Evolutionary conservation across 805 yeast genomes (phyloP).

Genomic region (Ogataea paraovalis): DNA sequence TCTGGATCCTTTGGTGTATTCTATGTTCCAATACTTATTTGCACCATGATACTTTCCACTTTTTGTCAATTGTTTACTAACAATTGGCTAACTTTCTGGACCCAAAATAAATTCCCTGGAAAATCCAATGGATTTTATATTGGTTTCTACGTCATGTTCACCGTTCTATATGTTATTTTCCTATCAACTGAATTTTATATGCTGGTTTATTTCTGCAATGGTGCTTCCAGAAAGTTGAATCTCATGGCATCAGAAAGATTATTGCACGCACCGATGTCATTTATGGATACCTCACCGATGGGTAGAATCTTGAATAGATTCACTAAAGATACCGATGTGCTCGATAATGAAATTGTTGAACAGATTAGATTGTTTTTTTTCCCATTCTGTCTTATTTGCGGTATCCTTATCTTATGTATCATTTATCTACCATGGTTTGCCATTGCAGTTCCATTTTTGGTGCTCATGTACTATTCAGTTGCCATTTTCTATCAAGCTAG

Average conservation of each 20-base stretch:
- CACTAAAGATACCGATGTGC: slow-evolving; percentile 79
- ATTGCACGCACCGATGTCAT: slow-evolving; percentile 77
- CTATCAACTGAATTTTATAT: slow-evolving; percentile 42
- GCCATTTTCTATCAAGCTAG: slow-evolving; percentile 64
- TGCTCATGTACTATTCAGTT: slow-evolving; percentile 39
- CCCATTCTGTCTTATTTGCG: slow-evolving; percentile 37
- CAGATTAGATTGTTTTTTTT: slow-evolving; percentile 59
- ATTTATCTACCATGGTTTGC: slow-evolving; percentile 58
- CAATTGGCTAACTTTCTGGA: slow-evolving; percentile 85
- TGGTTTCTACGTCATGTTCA: slow-evolving; percentile 65
- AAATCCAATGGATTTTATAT: slow-evolving; percentile 55
- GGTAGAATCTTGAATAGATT: slow-evolving; percentile 83
- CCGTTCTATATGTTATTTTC: slow-evolving; percentile 44
- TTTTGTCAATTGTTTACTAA: slow-evolving; percentile 56
- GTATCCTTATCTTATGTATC: slow-evolving; percentile 37
- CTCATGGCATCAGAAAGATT: slow-evolving; percentile 55
- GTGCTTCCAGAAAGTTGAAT: slow-evolving; percentile 55
- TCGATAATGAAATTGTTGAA: slow-evolving; percentile 77
- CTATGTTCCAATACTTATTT: slow-evolving; percentile 18
- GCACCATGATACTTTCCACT: slow-evolving; percentile 33
- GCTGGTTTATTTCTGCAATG: slow-evolving; percentile 47
- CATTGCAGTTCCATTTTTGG: slow-evolving; percentile 56
- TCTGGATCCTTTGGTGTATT: slow-evolving; percentile 48
- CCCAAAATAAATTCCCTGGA: slow-evolving; percentile 43
- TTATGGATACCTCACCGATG: slow-evolving; percentile 81